A percentile compares a stretch with the other conserved stretches of the same genome.
These are phyloP conservation scores for Beauveria sp. DNA, from an alignment of 2,329 filamentous ascomycete species.

Conservation along the genomic window DNA sequence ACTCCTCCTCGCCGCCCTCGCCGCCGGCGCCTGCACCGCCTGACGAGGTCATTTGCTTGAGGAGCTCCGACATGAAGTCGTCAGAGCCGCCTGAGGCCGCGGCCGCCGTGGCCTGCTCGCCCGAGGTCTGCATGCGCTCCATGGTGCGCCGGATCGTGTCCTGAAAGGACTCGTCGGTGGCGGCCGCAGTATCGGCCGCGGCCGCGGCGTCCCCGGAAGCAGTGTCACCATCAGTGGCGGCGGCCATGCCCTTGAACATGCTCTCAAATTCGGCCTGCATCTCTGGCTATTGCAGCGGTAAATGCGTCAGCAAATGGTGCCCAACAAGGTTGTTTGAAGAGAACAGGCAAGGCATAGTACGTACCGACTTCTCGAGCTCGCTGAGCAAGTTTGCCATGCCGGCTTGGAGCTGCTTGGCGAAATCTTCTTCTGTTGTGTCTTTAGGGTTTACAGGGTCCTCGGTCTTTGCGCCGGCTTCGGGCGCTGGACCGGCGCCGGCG, in stretches of 20 bases:
- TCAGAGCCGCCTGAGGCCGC: conserved; percentile 59
- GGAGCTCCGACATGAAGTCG: conserved; percentile 83
- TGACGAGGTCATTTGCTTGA: conserved; percentile 63
- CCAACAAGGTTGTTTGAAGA: background rate
- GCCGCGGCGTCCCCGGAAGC: conserved; percentile 31
- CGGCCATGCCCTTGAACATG: conserved; percentile 65
- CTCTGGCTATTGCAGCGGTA: conserved; percentile 42
- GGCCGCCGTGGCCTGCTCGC: conserved; percentile 75
- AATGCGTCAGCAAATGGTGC: background rate
- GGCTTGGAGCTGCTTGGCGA: conserved; percentile 77
- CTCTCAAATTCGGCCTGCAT: conserved; percentile 73
- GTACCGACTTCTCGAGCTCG: conserved; percentile 55
- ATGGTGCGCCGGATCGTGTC: conserved; percentile 91
- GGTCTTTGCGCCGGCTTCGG: conserved; percentile 11
- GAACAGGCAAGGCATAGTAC: background rate
- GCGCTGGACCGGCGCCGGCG: background rate
- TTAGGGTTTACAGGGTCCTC: conserved; percentile 25
- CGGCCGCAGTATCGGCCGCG: conserved; percentile 27
- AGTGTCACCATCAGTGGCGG: conserved; percentile 34
- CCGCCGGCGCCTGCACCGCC: conserved; percentile 51
- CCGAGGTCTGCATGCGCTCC: conserved; percentile 89
- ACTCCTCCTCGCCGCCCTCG: conserved; percentile 67
- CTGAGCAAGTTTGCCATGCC: conserved; percentile 81
- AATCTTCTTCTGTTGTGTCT: conserved; percentile 62
- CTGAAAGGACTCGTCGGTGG: conserved; percentile 67